phyloP scores from a whole-genome alignment of 2,329 filamentous ascomycete genomes.

The Penicillium sp. region DNA sequence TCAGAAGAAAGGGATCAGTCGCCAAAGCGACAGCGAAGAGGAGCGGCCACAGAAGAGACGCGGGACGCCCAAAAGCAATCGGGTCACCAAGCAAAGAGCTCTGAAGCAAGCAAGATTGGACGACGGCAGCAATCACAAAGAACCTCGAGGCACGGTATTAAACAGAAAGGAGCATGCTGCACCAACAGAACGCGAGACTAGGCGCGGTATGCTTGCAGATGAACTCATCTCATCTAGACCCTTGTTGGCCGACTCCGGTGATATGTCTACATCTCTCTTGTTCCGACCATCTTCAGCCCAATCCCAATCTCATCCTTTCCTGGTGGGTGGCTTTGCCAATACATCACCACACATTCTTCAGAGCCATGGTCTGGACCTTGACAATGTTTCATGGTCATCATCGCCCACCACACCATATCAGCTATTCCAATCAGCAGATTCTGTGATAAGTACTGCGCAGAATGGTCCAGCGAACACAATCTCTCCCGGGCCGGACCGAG shows the following conservation, averaged over 20 bases:
- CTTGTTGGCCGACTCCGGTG: background rate
- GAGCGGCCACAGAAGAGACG: slow-evolving; percentile 12
- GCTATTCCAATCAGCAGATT: slow-evolving; percentile 28
- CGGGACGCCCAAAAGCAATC: slow-evolving; percentile 15
- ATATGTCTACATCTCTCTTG: background rate
- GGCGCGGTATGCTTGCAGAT: background rate
- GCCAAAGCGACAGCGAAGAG: slow-evolving; percentile 19
- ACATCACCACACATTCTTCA: slow-evolving; percentile 7
- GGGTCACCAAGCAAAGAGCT: slow-evolving; percentile 4
- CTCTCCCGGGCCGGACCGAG: slow-evolving; percentile 31
- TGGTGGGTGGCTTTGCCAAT: background rate
- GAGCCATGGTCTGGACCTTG: slow-evolving; percentile 12
- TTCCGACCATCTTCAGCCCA: slow-evolving; percentile 3
- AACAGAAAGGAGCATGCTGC: background rate
- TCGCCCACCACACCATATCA: slow-evolving; percentile 16
- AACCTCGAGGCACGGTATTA: background rate
- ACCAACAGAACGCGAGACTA: slow-evolving; percentile 1
- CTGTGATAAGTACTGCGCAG: slow-evolving; percentile 36
- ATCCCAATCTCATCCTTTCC: background rate
- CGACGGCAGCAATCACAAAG: background rate
- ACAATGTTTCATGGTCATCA: slow-evolving; percentile 15
- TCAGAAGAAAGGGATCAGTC: slow-evolving; percentile 29
- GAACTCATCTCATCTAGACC: background rate
- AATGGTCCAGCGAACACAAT: slow-evolving; percentile 40
- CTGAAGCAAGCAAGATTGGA: slow-evolving; percentile 3